Base-by-base conservation (phyloP, 1,139 yeast genomes). In the Pneumocystis wakefieldiae region DNA sequence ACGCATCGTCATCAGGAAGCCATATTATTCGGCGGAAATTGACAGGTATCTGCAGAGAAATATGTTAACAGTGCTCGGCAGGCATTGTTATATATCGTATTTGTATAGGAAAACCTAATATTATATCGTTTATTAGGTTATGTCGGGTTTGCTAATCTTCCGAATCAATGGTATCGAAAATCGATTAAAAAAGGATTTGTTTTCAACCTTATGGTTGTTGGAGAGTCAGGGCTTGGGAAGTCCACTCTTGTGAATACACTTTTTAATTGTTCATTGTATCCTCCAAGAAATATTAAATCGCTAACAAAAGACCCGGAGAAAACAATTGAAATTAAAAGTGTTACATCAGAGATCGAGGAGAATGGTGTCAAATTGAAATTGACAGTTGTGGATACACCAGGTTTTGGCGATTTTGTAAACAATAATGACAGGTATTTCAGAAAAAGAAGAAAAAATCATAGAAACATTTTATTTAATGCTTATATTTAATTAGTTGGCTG, bases 151-250 rank as follows among this genome's bases (percentile, higher is more conserved):
- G 96, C 97, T 70, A 94, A 91, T 76, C 81, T 94, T 72, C 99
- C 99, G 66, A 92, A 91, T 74, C 99, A 94, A 78, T 92, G 97
- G 97, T 97, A 92, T 77, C 84, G 96, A 76, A 90, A 88, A 75
- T 86, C 95, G 5, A 85, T 91, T 68, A 86, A 92, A 76, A 83
- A 92, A 74, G 99, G 98, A n/a, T 94, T 92, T 80, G 82, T 80
- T 71, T 83, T 94, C 74, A 94, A 92, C 73, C 74, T 92, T 67
- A 82, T 92, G 83, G 90, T 89, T 64, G 95, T 87, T 66, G 96
- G 79, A 41, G 96, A 89, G 76, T 80, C 86, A 67, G 97, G 98
- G 2, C 80, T 92, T 68, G 99, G 99, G 70, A 94, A 94, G 76
- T 80, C 95, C 53, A 94, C 99, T 36, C 80, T 94, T 71, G 83